Conservation (phyloP, 768 basidiomycete species). For the Flagelloscypha sp. region DNA sequence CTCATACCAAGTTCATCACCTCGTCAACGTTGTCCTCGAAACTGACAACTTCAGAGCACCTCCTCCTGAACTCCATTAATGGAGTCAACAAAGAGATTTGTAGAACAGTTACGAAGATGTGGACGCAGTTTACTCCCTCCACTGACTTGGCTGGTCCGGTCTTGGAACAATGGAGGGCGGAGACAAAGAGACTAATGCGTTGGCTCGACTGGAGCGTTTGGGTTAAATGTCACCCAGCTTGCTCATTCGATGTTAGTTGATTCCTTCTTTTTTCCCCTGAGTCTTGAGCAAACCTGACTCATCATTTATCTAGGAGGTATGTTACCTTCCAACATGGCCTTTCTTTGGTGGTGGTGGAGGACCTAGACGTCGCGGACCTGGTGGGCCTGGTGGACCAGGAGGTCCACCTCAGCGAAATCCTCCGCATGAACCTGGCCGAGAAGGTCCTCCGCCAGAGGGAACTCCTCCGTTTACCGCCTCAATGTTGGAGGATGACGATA, state of each 20-base stretch:
- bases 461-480: too few relatives aligned
- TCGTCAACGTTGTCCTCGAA: conserved; percentile 3
- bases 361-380: too few relatives aligned
- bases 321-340: conserved; percentile 38
- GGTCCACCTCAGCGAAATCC: too few relatives aligned
- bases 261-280: background rate
- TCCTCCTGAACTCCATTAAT: conserved; percentile 21
- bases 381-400: too few relatives aligned
- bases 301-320: conserved; percentile 26
- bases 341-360: conserved; percentile 23
- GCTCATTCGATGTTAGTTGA: conserved; percentile 36
- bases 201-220: conserved; percentile 51
- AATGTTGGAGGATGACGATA: too few relatives aligned
- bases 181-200: conserved; percentile 28
- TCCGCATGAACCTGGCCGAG: too few relatives aligned
- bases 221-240: conserved; percentile 39
- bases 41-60: conserved; percentile 22
- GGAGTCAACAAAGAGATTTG: conserved; percentile 38
- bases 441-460: too few relatives aligned
- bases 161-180: conserved; percentile 24
- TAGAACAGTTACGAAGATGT: conserved; percentile 34
- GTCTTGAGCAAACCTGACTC: background rate
- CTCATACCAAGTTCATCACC: too few relatives aligned
- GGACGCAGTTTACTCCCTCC: conserved; percentile 31
- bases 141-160: conserved; percentile 14